Base-by-base conservation (phyloP, 2,329 filamentous ascomycete species). In the Coniosporium tulheliwenetii region DNA sequence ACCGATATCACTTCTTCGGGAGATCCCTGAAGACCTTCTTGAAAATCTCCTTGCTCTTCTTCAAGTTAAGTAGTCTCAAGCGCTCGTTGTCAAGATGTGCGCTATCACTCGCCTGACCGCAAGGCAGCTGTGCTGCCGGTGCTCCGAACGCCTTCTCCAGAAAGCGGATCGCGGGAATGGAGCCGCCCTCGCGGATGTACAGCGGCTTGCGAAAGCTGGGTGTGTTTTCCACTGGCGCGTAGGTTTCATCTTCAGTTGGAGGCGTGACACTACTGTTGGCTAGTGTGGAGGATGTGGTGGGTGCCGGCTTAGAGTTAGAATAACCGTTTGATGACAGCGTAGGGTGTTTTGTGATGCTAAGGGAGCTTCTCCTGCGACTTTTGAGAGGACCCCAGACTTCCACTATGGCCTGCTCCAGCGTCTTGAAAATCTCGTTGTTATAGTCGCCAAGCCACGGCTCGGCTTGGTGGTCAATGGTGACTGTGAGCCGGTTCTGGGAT, bases 371-470 rank as follows among this genome's bases (percentile, higher is more conserved):
- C 48, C 46, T 56, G 43, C 47, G 58, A 40, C 51, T 60, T 31
- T 49, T 56, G 32, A 65, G 64, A 0, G 75, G 74, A 0, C 77
- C 77, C 91, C 91, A 98, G 0, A 81, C 85, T 36, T 82, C 75
- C 52, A 87, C 75, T 39, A 96, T 81, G 1, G 87, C 91, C 44
- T 79, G 71, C 49, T 93, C 86, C 0, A 98, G 72, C 0, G 85
- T 93, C 46, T 80, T 76, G 61, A 95, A 98, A 43, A 96, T 87
- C 48, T 86, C 77, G 49, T 93, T 95, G 38, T 78, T 77, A 3
- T 85, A 86, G 51, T 95, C 85, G 10, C 91, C 89, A 0, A 98
- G 75, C 91, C 91, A 98, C 0, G 91, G 86, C 55, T 98, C 91
- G 0, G 91, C 89, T 60, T 84, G 81, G 55, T 95, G 91, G 48